phyloP scores from a whole-genome alignment of 2,329 filamentous ascomycete species.

The Exophiala dermatitidis region DNA sequence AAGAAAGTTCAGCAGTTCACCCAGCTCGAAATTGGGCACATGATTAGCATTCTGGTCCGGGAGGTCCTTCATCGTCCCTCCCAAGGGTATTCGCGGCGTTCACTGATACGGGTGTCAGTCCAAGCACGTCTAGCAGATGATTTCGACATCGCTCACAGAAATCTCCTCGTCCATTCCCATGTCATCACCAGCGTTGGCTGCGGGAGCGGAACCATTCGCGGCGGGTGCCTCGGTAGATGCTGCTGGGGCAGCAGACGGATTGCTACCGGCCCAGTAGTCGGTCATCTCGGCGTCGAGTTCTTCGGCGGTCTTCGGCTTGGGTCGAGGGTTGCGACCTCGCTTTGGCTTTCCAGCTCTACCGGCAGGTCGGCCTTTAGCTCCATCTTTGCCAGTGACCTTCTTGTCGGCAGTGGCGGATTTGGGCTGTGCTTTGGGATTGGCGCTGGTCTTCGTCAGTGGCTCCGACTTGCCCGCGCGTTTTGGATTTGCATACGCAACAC shows the following conservation, averaged over 20 bases:
- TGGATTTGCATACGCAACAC: slow-evolving; percentile 59
- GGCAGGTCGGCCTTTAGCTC: slow-evolving; percentile 44
- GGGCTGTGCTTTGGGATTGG: slow-evolving; percentile 58
- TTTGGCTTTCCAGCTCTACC: slow-evolving; percentile 67
- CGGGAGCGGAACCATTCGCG: slow-evolving; percentile 43
- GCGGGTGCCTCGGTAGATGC: slow-evolving; percentile 39
- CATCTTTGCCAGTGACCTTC: slow-evolving; percentile 48
- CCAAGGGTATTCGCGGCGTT: slow-evolving; percentile 12
- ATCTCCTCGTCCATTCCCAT: slow-evolving; percentile 50
- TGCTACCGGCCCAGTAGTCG: slow-evolving; percentile 69
- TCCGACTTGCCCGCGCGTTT: slow-evolving; percentile 11
- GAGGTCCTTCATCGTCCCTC: background rate
- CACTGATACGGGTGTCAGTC: slow-evolving; percentile 26
- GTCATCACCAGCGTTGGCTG: slow-evolving; percentile 43
- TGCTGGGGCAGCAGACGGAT: slow-evolving; percentile 36
- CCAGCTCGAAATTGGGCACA: background rate
- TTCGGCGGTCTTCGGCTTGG: slow-evolving; percentile 80
- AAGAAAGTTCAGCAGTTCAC: slow-evolving; percentile 7
- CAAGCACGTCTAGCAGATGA: slow-evolving; percentile 17
- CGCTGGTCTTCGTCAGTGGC: slow-evolving; percentile 27
- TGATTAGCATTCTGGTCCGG: background rate
- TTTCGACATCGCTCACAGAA: slow-evolving; percentile 36
- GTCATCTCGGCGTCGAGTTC: slow-evolving; percentile 97
- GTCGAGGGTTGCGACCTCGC: slow-evolving; percentile 64
- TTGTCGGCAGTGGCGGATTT: slow-evolving; percentile 76